Conservation (phyloP, 2,329 filamentous ascomycete species). For the Alternaria viburni region DNA sequence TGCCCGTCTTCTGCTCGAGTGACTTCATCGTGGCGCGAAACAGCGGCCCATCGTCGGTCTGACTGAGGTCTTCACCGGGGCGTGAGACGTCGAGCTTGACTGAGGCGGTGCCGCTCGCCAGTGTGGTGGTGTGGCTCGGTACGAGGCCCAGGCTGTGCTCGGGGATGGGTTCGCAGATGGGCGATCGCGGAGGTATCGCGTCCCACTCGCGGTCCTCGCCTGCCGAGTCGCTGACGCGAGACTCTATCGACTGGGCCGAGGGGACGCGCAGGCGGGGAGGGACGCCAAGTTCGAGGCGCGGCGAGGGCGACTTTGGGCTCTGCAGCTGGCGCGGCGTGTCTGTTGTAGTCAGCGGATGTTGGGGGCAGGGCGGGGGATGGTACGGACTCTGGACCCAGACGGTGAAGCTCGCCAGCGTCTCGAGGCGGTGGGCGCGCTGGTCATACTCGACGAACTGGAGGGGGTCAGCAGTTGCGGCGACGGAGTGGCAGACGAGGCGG, state of each 20-base stretch:
- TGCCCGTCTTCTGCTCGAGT: slow-evolving; percentile 93
- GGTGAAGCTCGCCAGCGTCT: slow-evolving; percentile 89
- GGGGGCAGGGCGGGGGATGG: neutral
- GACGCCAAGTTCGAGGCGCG: slow-evolving; percentile 73
- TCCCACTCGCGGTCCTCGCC: slow-evolving; percentile 52
- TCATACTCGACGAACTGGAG: slow-evolving; percentile 93
- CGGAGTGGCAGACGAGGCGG: neutral
- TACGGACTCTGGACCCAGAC: slow-evolving; percentile 87
- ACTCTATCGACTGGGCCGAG: slow-evolving; percentile 87
- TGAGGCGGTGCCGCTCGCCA: slow-evolving; percentile 35
- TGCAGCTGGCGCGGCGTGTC: slow-evolving; percentile 48
- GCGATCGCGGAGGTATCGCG: slow-evolving; percentile 53
- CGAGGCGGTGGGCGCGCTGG: slow-evolving; percentile 84
- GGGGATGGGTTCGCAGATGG: slow-evolving; percentile 55
- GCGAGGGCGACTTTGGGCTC: slow-evolving; percentile 61
- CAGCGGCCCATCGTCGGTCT: slow-evolving; percentile 87
- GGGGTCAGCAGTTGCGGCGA: slow-evolving; percentile 23
- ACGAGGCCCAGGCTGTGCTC: slow-evolving; percentile 55
- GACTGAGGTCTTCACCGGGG: slow-evolving; percentile 80
- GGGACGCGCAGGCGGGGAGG: slow-evolving; percentile 80
- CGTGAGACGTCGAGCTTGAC: slow-evolving; percentile 90
- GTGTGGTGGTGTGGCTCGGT: slow-evolving; percentile 49
- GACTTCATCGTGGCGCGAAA: slow-evolving; percentile 98
- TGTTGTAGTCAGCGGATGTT: slow-evolving; percentile 23
- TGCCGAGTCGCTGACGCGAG: slow-evolving; percentile 77